Conservation (phyloP, 192 early-diverging fungal species). For the Entrophospora sp. region DNA sequence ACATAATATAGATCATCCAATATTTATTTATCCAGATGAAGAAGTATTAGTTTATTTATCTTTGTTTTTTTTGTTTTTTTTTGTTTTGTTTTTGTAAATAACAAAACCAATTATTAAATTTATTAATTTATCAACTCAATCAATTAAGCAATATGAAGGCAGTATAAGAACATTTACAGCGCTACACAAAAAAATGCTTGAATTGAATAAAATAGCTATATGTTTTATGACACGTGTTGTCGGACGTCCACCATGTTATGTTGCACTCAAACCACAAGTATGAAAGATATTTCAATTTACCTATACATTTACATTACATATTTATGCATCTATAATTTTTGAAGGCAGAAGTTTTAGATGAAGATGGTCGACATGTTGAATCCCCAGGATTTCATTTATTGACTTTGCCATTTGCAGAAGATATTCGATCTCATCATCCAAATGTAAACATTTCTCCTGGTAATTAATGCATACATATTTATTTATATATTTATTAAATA, state of each 20-base stretch:
- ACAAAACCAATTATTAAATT: not conserved
- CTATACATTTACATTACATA: not conserved
- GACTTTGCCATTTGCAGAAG: constrained; percentile 68
- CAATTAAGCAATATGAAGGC: constrained; percentile 51
- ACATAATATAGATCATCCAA: constrained; percentile 54
- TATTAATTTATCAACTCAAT: too few relatives aligned
- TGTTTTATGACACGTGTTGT: constrained; percentile 47
- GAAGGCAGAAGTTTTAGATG: constrained; percentile 44
- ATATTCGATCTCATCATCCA: constrained; percentile 44
- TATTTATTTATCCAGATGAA: constrained; percentile 74
- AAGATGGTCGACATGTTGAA: constrained; percentile 32
- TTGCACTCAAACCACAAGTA: constrained; percentile 66
- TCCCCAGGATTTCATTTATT: constrained; percentile 63
- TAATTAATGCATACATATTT: not conserved
- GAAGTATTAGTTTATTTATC: constrained; percentile 2
- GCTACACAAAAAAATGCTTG: constrained; percentile 48
- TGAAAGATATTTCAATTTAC: not conserved
- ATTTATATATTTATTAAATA: not conserved
- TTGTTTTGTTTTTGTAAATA: not conserved
- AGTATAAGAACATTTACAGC: constrained; percentile 64
- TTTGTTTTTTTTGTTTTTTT: not conserved
- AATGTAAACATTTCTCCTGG: constrained; percentile 19
- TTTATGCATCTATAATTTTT: not conserved
- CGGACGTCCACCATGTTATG: constrained; percentile 45
- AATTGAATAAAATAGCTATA: constrained; percentile 55